These are phyloP conservation scores for Candida insectorum DNA, from an alignment of 805 yeast genomes.

Conservation along the genomic window DNA sequence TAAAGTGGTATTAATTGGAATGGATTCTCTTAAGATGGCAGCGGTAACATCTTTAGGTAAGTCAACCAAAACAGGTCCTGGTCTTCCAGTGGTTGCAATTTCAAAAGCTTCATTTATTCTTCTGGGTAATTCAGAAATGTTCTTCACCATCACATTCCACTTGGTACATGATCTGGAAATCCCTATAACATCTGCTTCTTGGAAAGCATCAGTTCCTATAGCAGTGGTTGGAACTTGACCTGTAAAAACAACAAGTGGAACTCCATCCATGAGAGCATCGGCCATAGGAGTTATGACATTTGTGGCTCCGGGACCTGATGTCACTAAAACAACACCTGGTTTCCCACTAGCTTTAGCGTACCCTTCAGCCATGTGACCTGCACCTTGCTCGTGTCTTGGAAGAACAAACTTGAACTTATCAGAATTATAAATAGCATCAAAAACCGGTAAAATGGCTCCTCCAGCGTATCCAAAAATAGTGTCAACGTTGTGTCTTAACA, in stretches of 20 bases:
- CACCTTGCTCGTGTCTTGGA: conserved; percentile 98
- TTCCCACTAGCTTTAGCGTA: conserved; percentile 94
- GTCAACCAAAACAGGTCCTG: conserved; percentile 97
- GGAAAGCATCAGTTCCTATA: conserved; percentile 98
- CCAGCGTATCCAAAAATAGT: conserved; percentile 98
- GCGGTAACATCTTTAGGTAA: conserved; percentile 98
- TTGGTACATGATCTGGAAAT: conserved; percentile 96
- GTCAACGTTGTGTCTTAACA: conserved; percentile 93
- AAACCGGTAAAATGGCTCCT: conserved; percentile 97
- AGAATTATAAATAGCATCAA: conserved; percentile 93
- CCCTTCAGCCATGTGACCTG: conserved; percentile 99
- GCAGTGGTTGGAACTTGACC: conserved; percentile 97
- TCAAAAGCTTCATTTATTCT: conserved; percentile 97
- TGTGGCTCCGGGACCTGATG: conserved; percentile 99
- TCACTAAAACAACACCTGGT: conserved; percentile 96
- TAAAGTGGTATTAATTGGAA: conserved; percentile 75
- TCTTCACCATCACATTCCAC: conserved; percentile 98
- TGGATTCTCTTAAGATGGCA: conserved; percentile 77
- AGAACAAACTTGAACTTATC: conserved; percentile 83
- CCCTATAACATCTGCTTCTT: conserved; percentile 97
- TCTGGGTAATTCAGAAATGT: conserved; percentile 89
- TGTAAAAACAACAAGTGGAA: conserved; percentile 92
- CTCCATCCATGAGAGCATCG: conserved; percentile 96
- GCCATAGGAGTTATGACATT: conserved; percentile 98
- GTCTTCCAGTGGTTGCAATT: conserved; percentile 93